Evolutionary conservation across 306 rosid genomes (phyloP).

Genomic region (cucumber (Cucumis sativus)): Cucumber_9930_V3 NC_026659.2:1820001-1820500

Average conservation of each 20-base stretch:
- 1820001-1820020: neutral
- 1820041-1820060: neutral
- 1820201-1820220: slow-evolving; percentile 7
- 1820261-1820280: slow-evolving; percentile 32
- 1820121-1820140: neutral
- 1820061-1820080: neutral
- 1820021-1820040: neutral
- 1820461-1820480: slow-evolving; percentile 90
- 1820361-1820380: slow-evolving; percentile 86
- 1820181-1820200: slow-evolving; percentile 17
- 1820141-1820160: neutral
- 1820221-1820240: slow-evolving; percentile 7
- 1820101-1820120: neutral
- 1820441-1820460: slow-evolving; percentile 69
- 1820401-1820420: slow-evolving; percentile 77
- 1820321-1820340: neutral
- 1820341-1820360: slow-evolving; percentile 36
- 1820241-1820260: slow-evolving; percentile 33
- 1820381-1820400: slow-evolving; percentile 95
- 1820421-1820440: slow-evolving; percentile 95
- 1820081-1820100: neutral
- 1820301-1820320: neutral
- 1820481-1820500: slow-evolving; percentile 67
- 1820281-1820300: neutral
- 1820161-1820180: slow-evolving; percentile 18